phyloP scores from a whole-genome alignment of 257 asterid genomes.

The Forsythia viridissima region DNA sequence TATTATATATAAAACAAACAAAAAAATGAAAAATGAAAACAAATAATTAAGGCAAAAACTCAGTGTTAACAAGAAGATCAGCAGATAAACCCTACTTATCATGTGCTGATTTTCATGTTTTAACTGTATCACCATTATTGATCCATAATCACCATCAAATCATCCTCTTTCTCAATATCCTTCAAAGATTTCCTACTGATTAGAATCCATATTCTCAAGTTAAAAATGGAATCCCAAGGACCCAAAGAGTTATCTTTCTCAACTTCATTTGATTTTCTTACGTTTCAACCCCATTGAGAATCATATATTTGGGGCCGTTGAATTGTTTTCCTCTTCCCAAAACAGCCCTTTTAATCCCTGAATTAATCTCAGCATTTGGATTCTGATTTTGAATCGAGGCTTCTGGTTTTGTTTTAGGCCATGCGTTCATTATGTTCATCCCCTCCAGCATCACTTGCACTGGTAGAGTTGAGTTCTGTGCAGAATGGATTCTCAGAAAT shows the following conservation, averaged over 20 bases:
- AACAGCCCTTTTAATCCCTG: constrained; percentile 12
- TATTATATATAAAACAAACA: neutral
- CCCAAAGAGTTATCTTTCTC: neutral
- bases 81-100: neutral
- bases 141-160: neutral
- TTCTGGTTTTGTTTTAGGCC: constrained; percentile 23
- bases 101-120: neutral
- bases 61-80: neutral
- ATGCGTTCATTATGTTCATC: constrained; percentile 24
- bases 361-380: neutral
- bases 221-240: neutral
- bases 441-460: neutral
- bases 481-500: neutral
- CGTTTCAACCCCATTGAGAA: neutral
- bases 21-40: neutral
- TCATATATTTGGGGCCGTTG: constrained; percentile 16
- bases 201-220: neutral
- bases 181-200: neutral
- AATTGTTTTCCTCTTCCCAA: constrained; percentile 29
- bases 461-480: neutral
- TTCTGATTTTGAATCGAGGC: neutral
- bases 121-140: neutral
- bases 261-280: neutral
- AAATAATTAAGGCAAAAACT: neutral
- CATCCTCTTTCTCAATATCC: neutral